Evolutionary conservation across 1,284 basidiomycete genomes (phyloP), one percentile per base, ranked within the genome.

Genomic region (Trametes polyzona): DNA sequence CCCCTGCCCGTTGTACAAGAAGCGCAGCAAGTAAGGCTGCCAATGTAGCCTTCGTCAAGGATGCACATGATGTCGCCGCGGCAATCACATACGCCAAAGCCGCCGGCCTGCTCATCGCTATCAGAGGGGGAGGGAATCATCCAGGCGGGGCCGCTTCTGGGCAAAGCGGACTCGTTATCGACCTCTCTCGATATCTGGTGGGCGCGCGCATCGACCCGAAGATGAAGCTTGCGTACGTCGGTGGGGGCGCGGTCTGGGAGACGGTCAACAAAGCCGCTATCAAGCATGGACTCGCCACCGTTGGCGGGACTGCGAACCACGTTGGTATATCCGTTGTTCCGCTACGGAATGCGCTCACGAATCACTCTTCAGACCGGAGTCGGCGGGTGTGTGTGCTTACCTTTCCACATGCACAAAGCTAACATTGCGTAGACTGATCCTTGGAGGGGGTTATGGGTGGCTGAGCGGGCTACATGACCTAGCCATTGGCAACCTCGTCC

Each of bases 391-490:
- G 65, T n/a, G n/a, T n/a, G n/a, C n/a, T n/a, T n/a, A n/a, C n/a
- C n/a, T n/a, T n/a, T n/a, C 23, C 10, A 12, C 14, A 23, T 30
- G 23, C 36, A 12, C 11, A 14, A 2, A 16, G 47, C 17, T 24
- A 3, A 12, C 16, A 21, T 4, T 39, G 27, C 33, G 4, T 44
- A 82, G 82, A 0, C 75, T 85, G 4, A 73, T 74, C 16, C 70
- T 86, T 14, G 86, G 84, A 17, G 85, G 86, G 8, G 86, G 86
- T 0, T 83, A 78, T 61, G 86, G 86, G 3, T 85, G 74, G 74
- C 74, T 85, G 3, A 79, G 74, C 30, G 73, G 76, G 2, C 65
- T 73, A 17, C 73, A 83, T 67, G 86, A 85, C 0, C 73, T 86
- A 10, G 75, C 73, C 0, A 73, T 86, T 46, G 86, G 87, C 63